Conservation (phyloP, 768 basidiomycete species). For the Boletus rubroflammeus region DNA sequence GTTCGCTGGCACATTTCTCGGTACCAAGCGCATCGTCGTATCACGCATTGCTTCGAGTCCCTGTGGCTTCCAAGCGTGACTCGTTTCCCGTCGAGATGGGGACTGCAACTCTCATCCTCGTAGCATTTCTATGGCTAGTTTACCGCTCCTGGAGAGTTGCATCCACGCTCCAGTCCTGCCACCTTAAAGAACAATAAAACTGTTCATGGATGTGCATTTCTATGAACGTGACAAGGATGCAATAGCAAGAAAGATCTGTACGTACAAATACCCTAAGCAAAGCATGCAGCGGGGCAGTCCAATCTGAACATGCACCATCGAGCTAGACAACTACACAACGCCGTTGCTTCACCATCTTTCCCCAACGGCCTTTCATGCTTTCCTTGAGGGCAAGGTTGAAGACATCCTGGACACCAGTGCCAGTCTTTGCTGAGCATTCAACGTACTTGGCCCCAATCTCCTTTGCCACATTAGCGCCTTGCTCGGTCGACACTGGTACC, state of each 20-base stretch:
- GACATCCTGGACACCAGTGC: conserved; percentile 85
- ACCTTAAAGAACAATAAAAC: conserved; percentile 25
- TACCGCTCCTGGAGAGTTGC: conserved; percentile 27
- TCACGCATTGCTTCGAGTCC: conserved; percentile 22
- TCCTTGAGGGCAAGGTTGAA: conserved; percentile 87
- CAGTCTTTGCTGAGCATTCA: conserved; percentile 94
- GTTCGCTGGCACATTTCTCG: conserved; percentile 16
- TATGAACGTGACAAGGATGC: conserved; percentile 12
- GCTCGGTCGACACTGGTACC: conserved; percentile 73
- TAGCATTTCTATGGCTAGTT: conserved; percentile 35
- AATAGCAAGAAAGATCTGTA: conserved; percentile 29
- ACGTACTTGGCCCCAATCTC: conserved; percentile 93
- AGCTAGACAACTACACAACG: conserved; percentile 61
- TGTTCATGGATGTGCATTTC: conserved; percentile 3
- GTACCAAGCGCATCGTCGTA: conserved; percentile 7
- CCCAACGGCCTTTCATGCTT: conserved; percentile 79
- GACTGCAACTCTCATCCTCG: conserved; percentile 31
- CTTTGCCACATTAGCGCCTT: conserved; percentile 80
- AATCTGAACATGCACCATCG: conserved; percentile 7
- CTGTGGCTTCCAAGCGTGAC: conserved; percentile 34
- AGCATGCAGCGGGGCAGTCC: conserved; percentile 4
- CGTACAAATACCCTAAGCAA: conserved; percentile 29
- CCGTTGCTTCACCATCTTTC: conserved; percentile 63
- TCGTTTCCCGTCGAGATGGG: conserved; percentile 34
- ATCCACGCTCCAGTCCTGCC: conserved; percentile 14